Evolutionary conservation across 139 green algal genomes (phyloP).

Genomic region (Asterochloris sp.): DNA sequence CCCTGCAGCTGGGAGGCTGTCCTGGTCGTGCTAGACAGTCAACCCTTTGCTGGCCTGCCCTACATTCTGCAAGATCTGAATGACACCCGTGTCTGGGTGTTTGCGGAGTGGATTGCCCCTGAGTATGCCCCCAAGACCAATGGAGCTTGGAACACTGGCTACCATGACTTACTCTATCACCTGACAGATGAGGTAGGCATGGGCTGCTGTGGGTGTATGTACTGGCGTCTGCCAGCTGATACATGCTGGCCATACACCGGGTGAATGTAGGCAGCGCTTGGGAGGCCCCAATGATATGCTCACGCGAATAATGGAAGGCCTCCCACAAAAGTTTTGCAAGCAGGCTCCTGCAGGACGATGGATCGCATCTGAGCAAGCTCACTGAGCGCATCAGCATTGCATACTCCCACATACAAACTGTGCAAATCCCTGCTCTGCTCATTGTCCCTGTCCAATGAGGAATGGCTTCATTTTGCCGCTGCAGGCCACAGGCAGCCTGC

Average conservation of each 20-base stretch:
- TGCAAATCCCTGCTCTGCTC: no score
- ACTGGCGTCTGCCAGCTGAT: background rate
- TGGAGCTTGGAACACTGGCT: slow-evolving; percentile 51
- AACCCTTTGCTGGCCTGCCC: slow-evolving; percentile 62
- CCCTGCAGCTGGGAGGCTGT: slow-evolving; percentile 66
- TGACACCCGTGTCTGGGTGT: slow-evolving; percentile 64
- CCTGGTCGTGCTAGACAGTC: slow-evolving; percentile 66
- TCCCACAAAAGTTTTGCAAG: no score
- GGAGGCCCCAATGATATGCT: background rate
- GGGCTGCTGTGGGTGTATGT: slow-evolving; percentile 42
- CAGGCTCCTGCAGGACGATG: no score
- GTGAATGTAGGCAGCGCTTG: no score
- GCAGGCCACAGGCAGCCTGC: no score
- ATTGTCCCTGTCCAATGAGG: no score
- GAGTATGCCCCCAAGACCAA: slow-evolving; percentile 51
- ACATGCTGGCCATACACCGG: no score
- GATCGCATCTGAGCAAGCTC: no score
- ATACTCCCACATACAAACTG: no score
- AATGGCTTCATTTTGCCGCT: no score
- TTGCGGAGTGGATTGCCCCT: slow-evolving; percentile 65
- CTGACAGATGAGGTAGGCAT: slow-evolving; percentile 62
- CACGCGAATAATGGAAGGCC: background rate
- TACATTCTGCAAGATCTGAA: slow-evolving; percentile 54
- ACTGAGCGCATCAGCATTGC: no score
- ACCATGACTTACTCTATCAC: slow-evolving; percentile 78